These are phyloP conservation scores for Acanthamoeba triangularis DNA, from an alignment of 208 protist genomes.

Conservation along the genomic window DNA sequence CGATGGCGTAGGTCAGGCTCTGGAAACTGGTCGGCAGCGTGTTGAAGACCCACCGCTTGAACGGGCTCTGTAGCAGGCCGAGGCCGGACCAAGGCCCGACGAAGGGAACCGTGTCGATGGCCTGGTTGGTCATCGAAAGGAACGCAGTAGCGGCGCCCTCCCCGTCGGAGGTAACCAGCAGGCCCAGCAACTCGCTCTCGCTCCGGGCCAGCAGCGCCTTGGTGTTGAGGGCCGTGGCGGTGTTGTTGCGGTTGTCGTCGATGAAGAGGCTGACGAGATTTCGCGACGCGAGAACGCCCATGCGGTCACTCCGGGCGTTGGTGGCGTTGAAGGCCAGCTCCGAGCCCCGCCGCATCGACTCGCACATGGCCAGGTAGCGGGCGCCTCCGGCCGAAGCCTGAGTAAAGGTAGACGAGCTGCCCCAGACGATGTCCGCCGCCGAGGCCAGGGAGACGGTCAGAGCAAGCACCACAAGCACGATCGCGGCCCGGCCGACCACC, in stretches of 20 bases:
- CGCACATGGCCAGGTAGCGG: neutral
- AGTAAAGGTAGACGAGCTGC: neutral
- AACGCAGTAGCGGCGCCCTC: neutral
- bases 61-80: neutral
- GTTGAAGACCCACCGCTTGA: slow-evolving; percentile 17
- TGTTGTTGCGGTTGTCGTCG: neutral
- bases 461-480: neutral
- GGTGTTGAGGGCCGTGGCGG: neutral
- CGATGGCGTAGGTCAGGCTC: slow-evolving; percentile 12
- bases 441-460: neutral
- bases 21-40: slow-evolving; percentile 8
- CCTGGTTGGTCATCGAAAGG: neutral
- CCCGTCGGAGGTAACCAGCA: neutral
- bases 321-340: neutral
- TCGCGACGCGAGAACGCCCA: neutral
- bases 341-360: neutral
- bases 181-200: neutral
- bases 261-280: neutral
- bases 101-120: neutral
- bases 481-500: too few relatives aligned
- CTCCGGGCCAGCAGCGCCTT: neutral
- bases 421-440: neutral
- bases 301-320: neutral
- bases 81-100: neutral
- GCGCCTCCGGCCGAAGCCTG: neutral